These are phyloP conservation scores for Cephalotrichum gorgonifer DNA, from an alignment of 2,329 filamentous ascomycete species.

Conservation along the genomic window DNA sequence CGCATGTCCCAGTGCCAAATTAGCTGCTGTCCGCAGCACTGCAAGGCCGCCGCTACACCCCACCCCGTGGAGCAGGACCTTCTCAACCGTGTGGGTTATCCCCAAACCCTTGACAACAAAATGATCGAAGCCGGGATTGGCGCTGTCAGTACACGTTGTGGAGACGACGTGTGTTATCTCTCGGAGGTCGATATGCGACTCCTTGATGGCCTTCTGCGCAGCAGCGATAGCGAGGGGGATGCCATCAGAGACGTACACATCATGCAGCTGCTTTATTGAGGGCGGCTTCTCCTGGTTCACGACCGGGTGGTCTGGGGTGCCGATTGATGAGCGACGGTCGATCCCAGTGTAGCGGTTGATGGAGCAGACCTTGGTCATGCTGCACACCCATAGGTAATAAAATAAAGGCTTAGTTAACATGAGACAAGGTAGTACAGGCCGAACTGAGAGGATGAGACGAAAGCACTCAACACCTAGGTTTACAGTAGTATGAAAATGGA, in stretches of 20 bases:
- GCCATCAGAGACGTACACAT: constrained; percentile 44
- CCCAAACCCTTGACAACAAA: constrained; percentile 50
- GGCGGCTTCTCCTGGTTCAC: constrained; percentile 44
- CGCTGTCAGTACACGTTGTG: constrained; percentile 59
- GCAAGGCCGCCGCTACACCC: constrained; percentile 57
- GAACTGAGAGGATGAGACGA: neutral
- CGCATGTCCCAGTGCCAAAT: constrained; percentile 53
- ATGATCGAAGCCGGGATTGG: constrained; percentile 60
- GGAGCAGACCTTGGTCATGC: constrained; percentile 51
- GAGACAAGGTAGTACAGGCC: neutral
- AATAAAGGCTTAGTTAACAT: neutral
- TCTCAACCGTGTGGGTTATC: constrained; percentile 48
- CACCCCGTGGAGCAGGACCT: constrained; percentile 54
- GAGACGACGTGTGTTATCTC: constrained; percentile 58
- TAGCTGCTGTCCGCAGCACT: constrained; percentile 51
- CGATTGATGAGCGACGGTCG: constrained; percentile 51
- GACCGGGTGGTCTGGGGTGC: constrained; percentile 47
- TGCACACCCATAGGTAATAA: too few relatives aligned
- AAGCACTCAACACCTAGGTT: too few relatives aligned
- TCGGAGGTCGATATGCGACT: constrained; percentile 36
- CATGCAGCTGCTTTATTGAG: constrained; percentile 43
- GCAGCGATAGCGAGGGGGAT: constrained; percentile 47
- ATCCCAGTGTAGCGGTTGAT: constrained; percentile 59
- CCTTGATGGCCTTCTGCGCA: constrained; percentile 41
- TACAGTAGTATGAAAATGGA: too few relatives aligned